Evolutionary conservation across 179 eudicot species (phyloP), one percentile per base, ranked within the genome.

Genomic region (Gypsophila paniculata): DNA sequence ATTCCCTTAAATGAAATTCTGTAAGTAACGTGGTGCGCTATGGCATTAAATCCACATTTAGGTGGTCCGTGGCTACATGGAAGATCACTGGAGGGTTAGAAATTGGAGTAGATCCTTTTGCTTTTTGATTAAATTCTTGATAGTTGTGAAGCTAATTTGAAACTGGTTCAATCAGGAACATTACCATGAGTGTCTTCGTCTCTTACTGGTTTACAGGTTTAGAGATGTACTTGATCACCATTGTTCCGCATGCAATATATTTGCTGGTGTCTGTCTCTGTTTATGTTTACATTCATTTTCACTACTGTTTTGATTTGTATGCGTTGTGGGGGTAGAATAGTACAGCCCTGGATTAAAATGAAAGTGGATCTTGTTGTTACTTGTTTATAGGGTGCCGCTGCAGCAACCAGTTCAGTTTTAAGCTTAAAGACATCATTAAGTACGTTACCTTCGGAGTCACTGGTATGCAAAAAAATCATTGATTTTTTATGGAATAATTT

Each of bases 311-410:
- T 39, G 44, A 39, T 39, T 39, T 39, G 44, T 39, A 39, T 39
- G 44, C 44, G 8, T 39, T 39, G 9, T 8, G 44, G 44, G 44
- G 44, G 34, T 29, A 29, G 34, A 29, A 29, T 4, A 29, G 52
- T 46, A 13, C 52, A 46, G 3, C 15, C 17, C 52, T 4, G 3
- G 14, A 46, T 46, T 12, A 11, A 39, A 23, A 21, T 51, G 10
- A 32, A 68, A 69, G 9, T 57, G 15, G 57, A 19, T 53, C 15
- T 52, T 71, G 68, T 76, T 58, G 74, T 25, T 68, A 70, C 71
- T 55, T 67, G 23, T 77, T 82, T 77, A 73, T 83, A 95, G 99
- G 91, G 88, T 81, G 88, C 83, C 77, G 89, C 82, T 78, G 81
- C 78, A 77, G 82, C 83, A 66, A 73, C 85, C 61, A 79, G 80